Base-by-base conservation (phyloP, 257 asterid species). In the Osmanthus fragrans region DNA sequence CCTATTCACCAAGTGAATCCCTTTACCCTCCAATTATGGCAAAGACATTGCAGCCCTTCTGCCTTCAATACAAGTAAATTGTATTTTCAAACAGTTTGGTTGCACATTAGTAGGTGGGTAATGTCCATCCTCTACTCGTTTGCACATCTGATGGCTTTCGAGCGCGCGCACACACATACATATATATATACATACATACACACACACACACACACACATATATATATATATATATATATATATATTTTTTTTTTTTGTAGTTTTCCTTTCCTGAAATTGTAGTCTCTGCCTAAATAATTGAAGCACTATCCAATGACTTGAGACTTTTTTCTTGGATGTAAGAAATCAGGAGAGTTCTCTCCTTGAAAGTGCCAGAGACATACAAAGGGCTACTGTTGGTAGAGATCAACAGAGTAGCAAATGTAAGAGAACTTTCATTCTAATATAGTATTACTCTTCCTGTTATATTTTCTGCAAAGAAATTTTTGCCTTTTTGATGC, bases 391-490 rank as follows among this genome's bases (percentile, higher is more conserved):
- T 95, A 60, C 85, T 95, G 85, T 90, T 86, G 84, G 80, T 88
- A 73, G 99, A 95, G 88, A 81, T 95, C 65, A 94, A 91, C 67
- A 92, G 99, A 76, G 98, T 93, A 73, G 88, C 97, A 80, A 91
- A 81, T 85, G 99, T 93, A 84, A 87, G 94, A 51, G 45, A 71
- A 51, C 13, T 56, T 77, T 40, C 64, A 23, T 65, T 2, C 47
- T 40, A n/a, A n/a, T n/a, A 40, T 40, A 10, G 47, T 40, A 40
- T 40, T 40, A 30, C 56, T 77, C 42, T 40, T 33, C 25, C 60
- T 51, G 10, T n/a, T 33, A 25, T 63, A 13, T 47, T 71, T 21
- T 51, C 16, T 75, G 36, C 2, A 7, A 12, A 21, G 58, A 58
- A 73, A 39, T 45, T 30, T 27, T 63, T 32, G 66, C 25, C 49